Evolutionary conservation across 192 early-diverging fungal species (phyloP), one percentile per base, ranked within the genome.

Genomic region (Coemansia sp.): DNA sequence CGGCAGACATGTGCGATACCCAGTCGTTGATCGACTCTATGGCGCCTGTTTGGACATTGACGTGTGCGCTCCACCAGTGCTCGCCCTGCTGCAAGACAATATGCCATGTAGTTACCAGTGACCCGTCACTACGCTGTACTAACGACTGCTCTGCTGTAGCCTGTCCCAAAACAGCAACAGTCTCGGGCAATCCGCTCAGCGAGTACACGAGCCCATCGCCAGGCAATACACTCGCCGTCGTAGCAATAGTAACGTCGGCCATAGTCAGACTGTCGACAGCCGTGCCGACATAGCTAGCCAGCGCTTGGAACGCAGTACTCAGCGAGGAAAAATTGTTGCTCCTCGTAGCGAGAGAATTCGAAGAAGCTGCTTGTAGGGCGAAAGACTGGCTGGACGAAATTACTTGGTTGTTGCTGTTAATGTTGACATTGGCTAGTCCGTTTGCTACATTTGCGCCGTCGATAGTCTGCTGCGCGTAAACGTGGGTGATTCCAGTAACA

Each of bases 11-110:
- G 15, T 34, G 7, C 12, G 50, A 72, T 7, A 93, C 92, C 94
- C 94, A 97, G 83, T 95, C 94, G 35, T 93, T 77, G 32, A 97
- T 75, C 20, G 86, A 70, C 47, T 90, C 62, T 7, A 95, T 80
- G 27, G 86, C 71, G 16, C 91, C 89, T 20, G 65, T 73, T 22
- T 82, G 68, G 0, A 87, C 81, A 44, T 89, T 80, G 12, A 94
- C 82, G 44, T 91, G 89, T 6, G 83, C 89, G 62, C 90, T 85
- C 82, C 87, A 89, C 91, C 92, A 95, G 75, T 95, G 88, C 64
- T 88, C 84, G 52, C 87, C 73, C 83, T 94, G 86, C 71, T 95
- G 90, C 18, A 93, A 64, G 59, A 89, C 84, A 22, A 95, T 64
- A 53, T 94, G 93, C 89, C 93, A 97, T 6, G 95, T 90, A 6